A percentile compares a stretch with the other conserved stretches of the same genome.
phyloP scores from a whole-genome alignment of 441 rosid genomes.

The Theobroma grandiflorum region DNA sequence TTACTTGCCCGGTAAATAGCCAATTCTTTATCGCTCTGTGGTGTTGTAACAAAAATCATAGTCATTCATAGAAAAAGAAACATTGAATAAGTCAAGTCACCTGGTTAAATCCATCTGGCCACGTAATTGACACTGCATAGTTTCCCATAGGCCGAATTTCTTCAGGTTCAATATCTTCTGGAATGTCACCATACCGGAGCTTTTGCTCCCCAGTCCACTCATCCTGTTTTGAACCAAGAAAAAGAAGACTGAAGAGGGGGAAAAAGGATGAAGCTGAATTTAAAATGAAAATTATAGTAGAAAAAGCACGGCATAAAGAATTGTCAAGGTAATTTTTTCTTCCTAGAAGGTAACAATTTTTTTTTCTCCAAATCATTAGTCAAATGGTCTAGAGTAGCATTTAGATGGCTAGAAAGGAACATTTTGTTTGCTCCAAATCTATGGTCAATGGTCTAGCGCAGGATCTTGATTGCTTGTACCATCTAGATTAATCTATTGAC shows the following conservation, averaged over 20 bases:
- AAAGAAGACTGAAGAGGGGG: neutral
- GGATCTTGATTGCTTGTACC: conserved; percentile 2
- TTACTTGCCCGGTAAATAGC: neutral
- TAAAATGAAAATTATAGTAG: neutral
- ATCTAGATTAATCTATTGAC: conserved; percentile 16
- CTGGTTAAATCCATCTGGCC: conserved; percentile 98
- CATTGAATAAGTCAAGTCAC: conserved; percentile 38
- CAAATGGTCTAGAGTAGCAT: conserved; percentile 21
- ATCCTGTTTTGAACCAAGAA: conserved; percentile 55
- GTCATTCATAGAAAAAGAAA: neutral
- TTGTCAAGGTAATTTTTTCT: conserved; percentile 14
- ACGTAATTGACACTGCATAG: conserved; percentile 90
- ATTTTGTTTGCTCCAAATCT: conserved; percentile 10
- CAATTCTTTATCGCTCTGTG: neutral
- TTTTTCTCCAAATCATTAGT: conserved; percentile 15
- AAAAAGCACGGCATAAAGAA: neutral
- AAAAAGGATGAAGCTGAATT: neutral
- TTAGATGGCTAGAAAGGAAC: conserved; percentile 6
- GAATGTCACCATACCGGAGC: conserved; percentile 73
- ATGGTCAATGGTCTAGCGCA: conserved; percentile 18
- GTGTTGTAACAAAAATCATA: conserved; percentile 19
- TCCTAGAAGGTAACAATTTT: conserved; percentile 21
- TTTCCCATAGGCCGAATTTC: conserved; percentile 96
- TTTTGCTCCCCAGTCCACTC: conserved; percentile 97
- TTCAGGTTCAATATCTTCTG: conserved; percentile 89